Base-by-base conservation (phyloP, 495 filamentous ascomycete genomes). In the Penicillium pulvis region DNA sequence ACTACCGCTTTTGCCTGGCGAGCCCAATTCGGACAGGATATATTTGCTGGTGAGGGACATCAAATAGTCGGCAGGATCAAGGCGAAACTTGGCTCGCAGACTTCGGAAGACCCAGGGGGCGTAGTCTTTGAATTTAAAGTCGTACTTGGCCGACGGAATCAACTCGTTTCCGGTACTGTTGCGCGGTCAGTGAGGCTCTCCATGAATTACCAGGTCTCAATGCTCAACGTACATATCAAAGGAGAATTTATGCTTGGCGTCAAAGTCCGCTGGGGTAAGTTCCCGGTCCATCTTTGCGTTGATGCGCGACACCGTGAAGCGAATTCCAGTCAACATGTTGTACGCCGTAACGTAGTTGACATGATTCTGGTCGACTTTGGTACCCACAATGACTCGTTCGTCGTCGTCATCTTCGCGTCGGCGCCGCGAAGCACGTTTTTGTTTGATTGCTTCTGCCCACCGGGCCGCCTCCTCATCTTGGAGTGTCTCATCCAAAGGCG, bases 81-180 rank as follows among this genome's bases (percentile, higher is more conserved):
- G 81, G 57, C 87, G 81, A 75, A 99, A 99, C 64, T 87, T 91
- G 17, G 88, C 80, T 53, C 94, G 89, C 56, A 99, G 81, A 74
- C 93, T 89, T 64, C 94, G 90, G 76, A 99, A 99, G 36, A 99
- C 94, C 93, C 93, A 98, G 31, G 94, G 94, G 17, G 94, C 94
- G 73, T 99, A 99, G 74, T 99, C 94, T 74, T 99, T 99, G 79
- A 99, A 99, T 72, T 99, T 99, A 85, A 98, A 99, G 76, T 99
- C 94, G 79, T 99, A 99, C 77, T 98, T 98, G 62, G 95, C 93
- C 55, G 93, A 97, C 20, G 94, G 94, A 17, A 95, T 96, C 67
- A 99, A 79, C 75, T 99, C 94, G 73, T 97, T 97, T 53, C 94
- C 94, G 58, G 93, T 96, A 65, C 90, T 92, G 64, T 59, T 57